Percentiles rank a stretch among this genome's conserved stretches.
phyloP scores from a whole-genome alignment of 331 rosid species.

The Spiraea crenata region DNA sequence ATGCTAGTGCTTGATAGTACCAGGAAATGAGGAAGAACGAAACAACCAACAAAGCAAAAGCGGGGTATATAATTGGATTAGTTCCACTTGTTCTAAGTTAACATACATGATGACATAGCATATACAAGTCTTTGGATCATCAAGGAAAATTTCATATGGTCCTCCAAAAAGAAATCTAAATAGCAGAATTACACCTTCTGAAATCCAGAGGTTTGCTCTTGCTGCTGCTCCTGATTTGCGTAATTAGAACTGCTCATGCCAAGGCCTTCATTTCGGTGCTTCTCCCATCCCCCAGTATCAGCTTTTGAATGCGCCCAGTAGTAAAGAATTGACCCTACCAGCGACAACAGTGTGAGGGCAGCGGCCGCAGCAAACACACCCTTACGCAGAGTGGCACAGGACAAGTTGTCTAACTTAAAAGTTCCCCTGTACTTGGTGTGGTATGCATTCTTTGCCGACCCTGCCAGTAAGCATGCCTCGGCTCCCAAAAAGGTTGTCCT shows the following conservation, averaged over 20 bases:
- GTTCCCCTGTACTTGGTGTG: constrained; percentile 71
- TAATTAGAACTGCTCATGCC: constrained; percentile 49
- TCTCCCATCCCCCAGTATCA: constrained; percentile 95
- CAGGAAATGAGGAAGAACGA: constrained; percentile 2
- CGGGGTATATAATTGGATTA: not conserved
- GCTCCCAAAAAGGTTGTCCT: constrained; percentile 88
- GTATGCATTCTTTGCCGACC: constrained; percentile 92
- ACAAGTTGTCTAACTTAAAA: constrained; percentile 32
- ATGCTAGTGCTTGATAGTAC: not conserved
- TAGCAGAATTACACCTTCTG: constrained; percentile 40
- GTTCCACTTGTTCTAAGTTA: not conserved
- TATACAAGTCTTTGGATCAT: not conserved
- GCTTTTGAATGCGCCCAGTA: constrained; percentile 87
- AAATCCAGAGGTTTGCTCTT: constrained; percentile 35
- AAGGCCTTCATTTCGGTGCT: constrained; percentile 72
- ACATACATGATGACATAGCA: constrained; percentile 11
- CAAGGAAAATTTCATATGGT: constrained; percentile 5
- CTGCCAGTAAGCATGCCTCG: constrained; percentile 88
- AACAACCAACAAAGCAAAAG: not conserved
- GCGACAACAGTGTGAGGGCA: constrained; percentile 72
- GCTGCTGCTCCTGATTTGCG: constrained; percentile 42
- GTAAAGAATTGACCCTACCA: constrained; percentile 62
- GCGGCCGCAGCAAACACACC: constrained; percentile 96
- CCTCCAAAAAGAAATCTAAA: not conserved
- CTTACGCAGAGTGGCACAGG: constrained; percentile 87